Conservation (phyloP, 768 basidiomycete genomes). For the Leccinum rimulosum region DNA sequence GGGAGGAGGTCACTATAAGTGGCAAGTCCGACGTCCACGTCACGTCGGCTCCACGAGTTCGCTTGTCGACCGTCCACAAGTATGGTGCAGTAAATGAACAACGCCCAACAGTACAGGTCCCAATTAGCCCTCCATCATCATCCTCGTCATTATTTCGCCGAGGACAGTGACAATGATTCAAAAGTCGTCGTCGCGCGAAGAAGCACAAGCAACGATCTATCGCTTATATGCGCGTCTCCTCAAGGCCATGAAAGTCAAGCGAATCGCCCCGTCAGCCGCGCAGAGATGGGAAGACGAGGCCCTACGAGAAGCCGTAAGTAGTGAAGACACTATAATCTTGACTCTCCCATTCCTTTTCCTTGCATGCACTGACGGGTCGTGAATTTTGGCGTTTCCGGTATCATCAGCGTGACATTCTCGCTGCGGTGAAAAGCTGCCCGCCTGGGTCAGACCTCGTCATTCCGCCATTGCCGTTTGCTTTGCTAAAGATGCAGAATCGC, state of each 20-base stretch:
- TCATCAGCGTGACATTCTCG: not conserved
- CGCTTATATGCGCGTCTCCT: no score
- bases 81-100: no score
- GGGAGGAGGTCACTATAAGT: no score
- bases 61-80: no score
- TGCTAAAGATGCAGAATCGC: conserved; percentile 6
- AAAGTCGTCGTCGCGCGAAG: no score
- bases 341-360: not conserved
- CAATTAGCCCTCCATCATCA: no score
- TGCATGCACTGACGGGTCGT: not conserved
- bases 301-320: conserved; percentile 10
- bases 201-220: no score
- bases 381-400: not conserved
- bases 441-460: not conserved
- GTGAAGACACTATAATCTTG: not conserved
- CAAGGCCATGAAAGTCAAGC: not conserved
- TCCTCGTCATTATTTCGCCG: no score
- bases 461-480: not conserved
- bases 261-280: not conserved
- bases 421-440: not conserved
- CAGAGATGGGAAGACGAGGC: conserved; percentile 6
- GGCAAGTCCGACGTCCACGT: no score
- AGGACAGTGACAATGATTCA: no score
- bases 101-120: no score
- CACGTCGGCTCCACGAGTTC: no score